Conservation (phyloP, 345 rosid species). For the Eucalyptus brandiana region DNA sequence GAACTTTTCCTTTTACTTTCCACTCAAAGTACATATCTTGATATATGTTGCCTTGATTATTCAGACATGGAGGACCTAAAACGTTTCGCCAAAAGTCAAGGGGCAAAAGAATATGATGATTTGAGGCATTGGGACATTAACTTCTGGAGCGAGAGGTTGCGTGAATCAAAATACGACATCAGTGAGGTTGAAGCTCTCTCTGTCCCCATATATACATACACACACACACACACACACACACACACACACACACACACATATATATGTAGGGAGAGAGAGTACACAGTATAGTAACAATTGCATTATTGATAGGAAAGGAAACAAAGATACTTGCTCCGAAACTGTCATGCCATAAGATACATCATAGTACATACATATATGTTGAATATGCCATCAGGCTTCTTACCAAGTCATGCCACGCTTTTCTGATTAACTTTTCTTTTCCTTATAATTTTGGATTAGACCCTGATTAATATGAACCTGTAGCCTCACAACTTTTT, state of each 20-base stretch:
- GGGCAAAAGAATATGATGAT: slow-evolving; percentile 56
- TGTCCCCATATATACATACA: not conserved
- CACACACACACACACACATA: no score
- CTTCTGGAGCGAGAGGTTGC: slow-evolving; percentile 96
- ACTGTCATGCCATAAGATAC: not conserved
- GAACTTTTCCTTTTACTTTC: not conserved
- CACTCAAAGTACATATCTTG: not conserved
- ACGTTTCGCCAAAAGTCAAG: slow-evolving; percentile 55
- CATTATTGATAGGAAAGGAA: not conserved
- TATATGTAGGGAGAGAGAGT: not conserved
- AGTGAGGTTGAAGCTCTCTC: slow-evolving; percentile 44
- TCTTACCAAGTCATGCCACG: not conserved
- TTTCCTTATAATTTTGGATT: not conserved
- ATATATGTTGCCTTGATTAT: not conserved
- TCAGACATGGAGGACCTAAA: slow-evolving; percentile 79
- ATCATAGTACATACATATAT: not conserved
- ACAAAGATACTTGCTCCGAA: not conserved
- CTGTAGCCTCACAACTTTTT: not conserved
- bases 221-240: no score
- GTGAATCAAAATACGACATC: slow-evolving; percentile 77
- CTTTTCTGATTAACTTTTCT: not conserved
- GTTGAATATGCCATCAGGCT: not conserved
- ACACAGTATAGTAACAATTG: not conserved
- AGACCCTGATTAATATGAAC: not conserved
- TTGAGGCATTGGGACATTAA: slow-evolving; percentile 71